Conservation (phyloP, 257 asterid genomes). For the Mitragyna speciosa region DNA sequence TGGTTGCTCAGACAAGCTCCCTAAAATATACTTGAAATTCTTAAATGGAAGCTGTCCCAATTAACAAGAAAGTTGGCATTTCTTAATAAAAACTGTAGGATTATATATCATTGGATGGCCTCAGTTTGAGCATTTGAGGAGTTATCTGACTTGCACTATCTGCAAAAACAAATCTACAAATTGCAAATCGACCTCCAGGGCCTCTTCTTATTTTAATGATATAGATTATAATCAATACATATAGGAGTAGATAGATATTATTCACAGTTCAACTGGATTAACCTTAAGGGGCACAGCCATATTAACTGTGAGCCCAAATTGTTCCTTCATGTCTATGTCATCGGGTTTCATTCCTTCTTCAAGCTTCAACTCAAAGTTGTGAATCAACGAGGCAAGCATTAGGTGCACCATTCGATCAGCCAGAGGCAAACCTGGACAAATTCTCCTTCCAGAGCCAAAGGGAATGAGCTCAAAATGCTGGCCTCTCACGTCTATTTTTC, state of each 20-base stretch:
- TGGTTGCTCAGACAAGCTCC: too few relatives aligned
- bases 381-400: conserved; percentile 33
- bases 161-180: too few relatives aligned
- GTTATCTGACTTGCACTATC: too few relatives aligned
- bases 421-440: conserved; percentile 42
- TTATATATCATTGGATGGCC: too few relatives aligned
- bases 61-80: too few relatives aligned
- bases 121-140: too few relatives aligned
- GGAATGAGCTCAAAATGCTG: conserved; percentile 44
- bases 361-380: conserved; percentile 37
- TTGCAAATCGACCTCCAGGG: too few relatives aligned
- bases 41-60: too few relatives aligned
- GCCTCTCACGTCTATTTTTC: conserved; percentile 27
- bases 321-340: conserved; percentile 36
- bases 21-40: too few relatives aligned
- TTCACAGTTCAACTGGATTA: conserved; percentile 16
- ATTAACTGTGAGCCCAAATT: conserved; percentile 30
- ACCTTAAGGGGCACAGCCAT: conserved; percentile 35
- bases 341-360: conserved; percentile 9
- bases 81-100: too few relatives aligned
- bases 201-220: too few relatives aligned
- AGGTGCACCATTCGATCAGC: conserved; percentile 45
- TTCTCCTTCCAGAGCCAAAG: conserved; percentile 43
- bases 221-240: too few relatives aligned
- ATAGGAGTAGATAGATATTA: background rate